Evolutionary conservation across 2,329 filamentous ascomycete species (phyloP).

Genomic region (Furcasterigmium sp.): DNA sequence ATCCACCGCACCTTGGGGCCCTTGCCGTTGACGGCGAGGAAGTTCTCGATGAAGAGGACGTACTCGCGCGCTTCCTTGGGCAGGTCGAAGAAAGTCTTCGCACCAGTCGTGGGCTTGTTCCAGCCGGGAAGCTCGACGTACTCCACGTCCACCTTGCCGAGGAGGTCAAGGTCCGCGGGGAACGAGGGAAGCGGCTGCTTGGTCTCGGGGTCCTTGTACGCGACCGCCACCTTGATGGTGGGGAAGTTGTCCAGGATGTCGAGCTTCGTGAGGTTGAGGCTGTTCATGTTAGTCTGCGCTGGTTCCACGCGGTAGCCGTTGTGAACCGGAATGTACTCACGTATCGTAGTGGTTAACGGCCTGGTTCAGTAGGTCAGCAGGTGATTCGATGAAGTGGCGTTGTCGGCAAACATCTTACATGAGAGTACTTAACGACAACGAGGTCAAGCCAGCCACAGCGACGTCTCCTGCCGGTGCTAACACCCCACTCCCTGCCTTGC

Average conservation of each 20-base stretch:
- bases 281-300: neutral
- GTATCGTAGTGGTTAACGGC: conserved; percentile 51
- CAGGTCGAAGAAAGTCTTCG: conserved; percentile 56
- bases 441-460: conserved; percentile 49
- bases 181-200: conserved; percentile 1
- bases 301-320: neutral
- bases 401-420: conserved; percentile 19
- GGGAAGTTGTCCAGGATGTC: conserved; percentile 70
- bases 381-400: neutral
- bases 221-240: conserved; percentile 68
- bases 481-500: conserved; percentile 34
- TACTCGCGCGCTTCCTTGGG: conserved; percentile 63
- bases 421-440: conserved; percentile 61
- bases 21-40: conserved; percentile 48
- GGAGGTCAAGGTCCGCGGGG: conserved; percentile 53
- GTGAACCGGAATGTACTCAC: neutral
- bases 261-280: conserved; percentile 26
- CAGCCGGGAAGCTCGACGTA: conserved; percentile 68
- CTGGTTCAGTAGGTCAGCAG: neutral
- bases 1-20: conserved; percentile 49
- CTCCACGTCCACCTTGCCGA: conserved; percentile 56
- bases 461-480: neutral
- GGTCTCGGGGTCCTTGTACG: conserved; percentile 40
- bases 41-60: conserved; percentile 62
- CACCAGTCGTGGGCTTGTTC: conserved; percentile 57